A percentile compares a stretch with the other conserved stretches of the same genome.
These are phyloP conservation scores for Nidularia pulvinata DNA, from an alignment of 768 basidiomycete species.

Conservation along the genomic window DNA sequence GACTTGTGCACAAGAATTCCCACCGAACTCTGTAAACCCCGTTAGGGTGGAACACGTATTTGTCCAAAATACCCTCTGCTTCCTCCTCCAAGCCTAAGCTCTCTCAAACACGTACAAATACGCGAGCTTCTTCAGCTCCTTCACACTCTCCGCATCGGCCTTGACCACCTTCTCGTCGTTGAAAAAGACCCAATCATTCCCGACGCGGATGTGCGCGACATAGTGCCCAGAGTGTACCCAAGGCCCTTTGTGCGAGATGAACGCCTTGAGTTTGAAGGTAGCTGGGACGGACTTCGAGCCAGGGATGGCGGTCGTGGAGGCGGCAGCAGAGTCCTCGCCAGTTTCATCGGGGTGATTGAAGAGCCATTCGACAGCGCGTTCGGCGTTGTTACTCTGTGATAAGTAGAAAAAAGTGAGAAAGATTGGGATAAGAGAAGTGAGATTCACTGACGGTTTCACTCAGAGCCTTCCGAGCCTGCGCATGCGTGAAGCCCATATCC, in stretches of 20 bases:
- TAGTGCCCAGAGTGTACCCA: conserved; percentile 96
- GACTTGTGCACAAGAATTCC: too few relatives aligned
- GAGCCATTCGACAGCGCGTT: conserved; percentile 94
- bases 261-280: conserved; percentile 82
- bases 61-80: background rate
- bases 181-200: conserved; percentile 81
- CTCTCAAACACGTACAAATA: conserved; percentile 95
- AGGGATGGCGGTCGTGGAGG: conserved; percentile 14
- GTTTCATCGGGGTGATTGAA: conserved; percentile 91
- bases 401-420: background rate
- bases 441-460: conserved; percentile 74
- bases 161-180: conserved; percentile 97
- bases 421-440: background rate
- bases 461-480: conserved; percentile 87
- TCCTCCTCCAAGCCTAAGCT: conserved; percentile 18
- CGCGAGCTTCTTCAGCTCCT: conserved; percentile 78
- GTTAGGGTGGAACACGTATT: too few relatives aligned
- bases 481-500: conserved; percentile 91
- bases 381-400: conserved; percentile 64
- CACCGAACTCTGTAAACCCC: too few relatives aligned
- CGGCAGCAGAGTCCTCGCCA: conserved; percentile 51
- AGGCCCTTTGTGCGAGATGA: conserved; percentile 96
- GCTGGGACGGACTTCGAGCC: conserved; percentile 72
- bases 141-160: conserved; percentile 82
- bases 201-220: conserved; percentile 73